Evolutionary conservation across 208 protist genomes (phyloP), one percentile per base, ranked within the genome.

Genomic region (Trypanosoma vivax): DNA sequence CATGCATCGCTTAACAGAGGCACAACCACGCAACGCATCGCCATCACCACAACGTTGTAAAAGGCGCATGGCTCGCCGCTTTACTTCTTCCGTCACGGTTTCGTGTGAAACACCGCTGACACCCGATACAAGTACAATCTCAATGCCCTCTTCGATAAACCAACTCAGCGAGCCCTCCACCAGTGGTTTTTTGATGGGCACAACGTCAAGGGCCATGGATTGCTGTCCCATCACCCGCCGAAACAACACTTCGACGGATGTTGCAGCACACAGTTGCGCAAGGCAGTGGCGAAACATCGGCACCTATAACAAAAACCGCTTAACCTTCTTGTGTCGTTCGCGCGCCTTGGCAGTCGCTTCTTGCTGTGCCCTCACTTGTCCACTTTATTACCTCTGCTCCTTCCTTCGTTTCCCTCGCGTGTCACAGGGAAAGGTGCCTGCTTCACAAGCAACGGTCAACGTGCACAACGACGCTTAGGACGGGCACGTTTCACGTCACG

Each of bases 151-250:
- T 2, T 50, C 46, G 23, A 67, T 28, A 52, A 60, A 58, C 60
- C 60, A 67, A 33, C 60, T 55, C 0, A 67, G 45, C 10, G 51
- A 67, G 1, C 52, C 60, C n/a, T 60, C 60, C 33, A 67, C 30
- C 7, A 55, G 33, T 38, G 60, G 60, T 24, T 67, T 67, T 33
- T 67, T 67, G 2, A 67, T 45, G 1, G 60, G 60, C 23, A 67
- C 24, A 45, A 67, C 46, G 30, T 67, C 60, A 28, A 67, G 34
- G 18, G 55, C 28, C 13, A 35, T 60, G 38, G 23, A 55, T 30
- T 67, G 60, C 10, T 50, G n/a, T 2, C 46, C 43, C 9, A 67
- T 35, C 11, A 30, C 50, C 5, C 60, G 50, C 14, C 52, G 40
- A 55, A 67, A 67, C 6, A n/a, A 13, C 13, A 9, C 2, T 14